Evolutionary conservation across 2,329 filamentous ascomycete species (phyloP).

Genomic region (Neonectria punicea): DNA sequence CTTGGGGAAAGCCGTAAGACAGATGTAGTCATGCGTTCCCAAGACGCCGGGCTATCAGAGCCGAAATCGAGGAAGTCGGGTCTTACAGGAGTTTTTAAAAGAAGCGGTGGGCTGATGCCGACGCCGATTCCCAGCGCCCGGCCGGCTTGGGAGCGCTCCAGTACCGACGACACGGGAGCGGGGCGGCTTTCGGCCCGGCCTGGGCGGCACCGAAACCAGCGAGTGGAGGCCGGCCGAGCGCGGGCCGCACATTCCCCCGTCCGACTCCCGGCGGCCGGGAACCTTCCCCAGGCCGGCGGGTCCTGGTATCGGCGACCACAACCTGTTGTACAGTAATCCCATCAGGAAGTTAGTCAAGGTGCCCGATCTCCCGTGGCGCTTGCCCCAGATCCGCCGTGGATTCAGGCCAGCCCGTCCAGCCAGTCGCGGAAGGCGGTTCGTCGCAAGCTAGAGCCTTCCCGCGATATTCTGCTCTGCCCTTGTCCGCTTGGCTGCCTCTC

Average conservation of each 20-base stretch:
- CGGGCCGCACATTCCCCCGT: constrained; percentile 8
- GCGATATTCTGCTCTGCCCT: constrained; percentile 7
- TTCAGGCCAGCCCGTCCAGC: neutral
- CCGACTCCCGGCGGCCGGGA: constrained; percentile 23
- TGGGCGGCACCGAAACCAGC: constrained; percentile 17
- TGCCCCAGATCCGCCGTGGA: neutral
- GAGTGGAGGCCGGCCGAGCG: constrained; percentile 16
- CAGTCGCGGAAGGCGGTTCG: constrained; percentile 21
- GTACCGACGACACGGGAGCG: constrained; percentile 21
- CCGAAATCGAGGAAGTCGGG: constrained; percentile 3
- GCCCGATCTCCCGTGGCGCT: constrained; percentile 8
- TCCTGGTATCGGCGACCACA: neutral
- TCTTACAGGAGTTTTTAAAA: neutral
- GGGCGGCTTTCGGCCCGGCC: constrained; percentile 36
- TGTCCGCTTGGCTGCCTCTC: neutral
- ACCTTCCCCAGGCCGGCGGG: neutral
- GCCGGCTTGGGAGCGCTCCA: constrained; percentile 3
- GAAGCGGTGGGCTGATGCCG: neutral
- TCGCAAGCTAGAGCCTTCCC: neutral
- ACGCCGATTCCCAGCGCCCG: constrained; percentile 21
- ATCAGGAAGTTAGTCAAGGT: neutral
- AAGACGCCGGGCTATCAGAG: neutral
- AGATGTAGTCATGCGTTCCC: neutral
- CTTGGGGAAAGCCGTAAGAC: neutral
- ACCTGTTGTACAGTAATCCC: neutral